Evolutionary conservation across 2,329 filamentous ascomycete genomes (phyloP), one percentile per base, ranked within the genome.

Genomic region (Fusarium temperatum): DNA sequence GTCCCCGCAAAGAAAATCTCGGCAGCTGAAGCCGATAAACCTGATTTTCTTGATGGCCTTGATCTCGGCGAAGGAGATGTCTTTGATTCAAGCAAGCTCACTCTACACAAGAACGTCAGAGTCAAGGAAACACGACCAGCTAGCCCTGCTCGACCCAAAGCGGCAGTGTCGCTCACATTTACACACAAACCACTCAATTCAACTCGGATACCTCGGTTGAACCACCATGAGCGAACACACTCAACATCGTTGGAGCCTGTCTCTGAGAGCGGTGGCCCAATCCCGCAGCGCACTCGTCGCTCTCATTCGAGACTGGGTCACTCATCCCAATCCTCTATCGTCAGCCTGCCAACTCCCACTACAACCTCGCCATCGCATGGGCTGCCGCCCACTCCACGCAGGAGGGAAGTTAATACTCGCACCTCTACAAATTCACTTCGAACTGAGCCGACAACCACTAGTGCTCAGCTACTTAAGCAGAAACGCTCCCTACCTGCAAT

Each of bases 71-170:
- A 94, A 76, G 94, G 92, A 11, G 93, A 96, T 73, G 88, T 94
- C 22, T 94, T 98, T 78, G 91, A 94, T 78, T 90, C 92, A 6
- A 90, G 88, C 66, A 98, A 96, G 82, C 87, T 94, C 48, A 96
- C 93, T 2, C 86, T 98, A 24, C 96, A 98, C 81, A 94, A 94
- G 72, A 98, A 99, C 80, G 89, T 99, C 74, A 95, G 96, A 81
- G 88, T 97, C 78, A 98, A 97, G 83, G 89, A 91, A 73, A 85
- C 90, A 70, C 87, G 90, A 60, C 88, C 91, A 26, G 85, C 88
- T 20, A 95, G 94, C 74, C 93, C 94, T 53, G 88, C 89, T 28
- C 89, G 93, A 70, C 89, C 89, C 26, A 92, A 92, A 80, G 90
- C 94, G 24, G 91, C 94, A 17, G 93, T 96, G 35, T 96, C 95